phyloP scores from a whole-genome alignment of 495 filamentous ascomycete species.

The Bacidia rubella region DNA sequence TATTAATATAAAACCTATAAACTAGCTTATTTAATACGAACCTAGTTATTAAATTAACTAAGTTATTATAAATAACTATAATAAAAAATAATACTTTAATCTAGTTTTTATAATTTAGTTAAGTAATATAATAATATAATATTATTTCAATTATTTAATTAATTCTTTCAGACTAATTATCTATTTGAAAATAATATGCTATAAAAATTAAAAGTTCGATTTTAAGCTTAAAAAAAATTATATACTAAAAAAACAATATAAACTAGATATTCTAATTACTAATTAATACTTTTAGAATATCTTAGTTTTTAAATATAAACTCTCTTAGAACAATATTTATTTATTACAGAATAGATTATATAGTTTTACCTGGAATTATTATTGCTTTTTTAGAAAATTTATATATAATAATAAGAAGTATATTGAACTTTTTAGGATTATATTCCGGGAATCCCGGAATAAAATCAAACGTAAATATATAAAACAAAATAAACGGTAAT shows the following conservation, averaged over 20 bases:
- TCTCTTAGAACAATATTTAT: not conserved
- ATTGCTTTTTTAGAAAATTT: not conserved
- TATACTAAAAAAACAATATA: not conserved
- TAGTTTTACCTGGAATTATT: not conserved
- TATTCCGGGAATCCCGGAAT: not conserved
- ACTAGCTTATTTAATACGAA: not conserved
- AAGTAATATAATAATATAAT: not conserved
- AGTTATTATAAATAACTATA: not conserved
- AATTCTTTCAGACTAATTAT: not conserved
- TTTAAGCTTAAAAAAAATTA: not conserved
- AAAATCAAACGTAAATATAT: not conserved
- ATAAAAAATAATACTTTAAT: not conserved
- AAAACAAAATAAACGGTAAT: not conserved
- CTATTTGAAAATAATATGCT: not conserved
- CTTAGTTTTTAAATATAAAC: not conserved
- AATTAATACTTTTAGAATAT: not conserved
- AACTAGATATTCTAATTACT: not conserved
- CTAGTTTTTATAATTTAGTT: not conserved
- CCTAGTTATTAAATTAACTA: not conserved
- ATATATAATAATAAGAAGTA: constrained; percentile 6
- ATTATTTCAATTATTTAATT: not conserved
- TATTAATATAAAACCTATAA: constrained; percentile 1
- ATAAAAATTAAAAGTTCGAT: constrained; percentile 1
- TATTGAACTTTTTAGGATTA: constrained; percentile 1
- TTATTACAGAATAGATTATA: not conserved